phyloP scores from a whole-genome alignment of 1,139 yeast species.

The Candida labiduridarum region DNA sequence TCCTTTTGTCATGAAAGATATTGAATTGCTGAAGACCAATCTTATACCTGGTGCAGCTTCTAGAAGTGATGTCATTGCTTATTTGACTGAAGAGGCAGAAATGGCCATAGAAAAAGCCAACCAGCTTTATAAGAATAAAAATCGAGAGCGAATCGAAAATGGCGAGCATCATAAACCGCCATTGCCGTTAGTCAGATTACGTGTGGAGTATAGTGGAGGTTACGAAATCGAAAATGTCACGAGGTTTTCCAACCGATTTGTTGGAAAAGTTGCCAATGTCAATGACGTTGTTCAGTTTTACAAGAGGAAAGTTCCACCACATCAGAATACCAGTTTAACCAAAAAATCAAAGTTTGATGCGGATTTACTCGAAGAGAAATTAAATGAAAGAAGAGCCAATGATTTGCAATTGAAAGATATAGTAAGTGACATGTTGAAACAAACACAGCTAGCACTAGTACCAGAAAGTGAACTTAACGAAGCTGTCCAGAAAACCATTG shows the following conservation, averaged over 20 bases:
- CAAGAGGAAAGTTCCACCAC: constrained; percentile 38
- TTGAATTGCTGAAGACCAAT: constrained; percentile 55
- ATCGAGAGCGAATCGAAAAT: constrained; percentile 14
- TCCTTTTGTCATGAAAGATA: constrained; percentile 76
- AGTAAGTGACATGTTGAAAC: constrained; percentile 60
- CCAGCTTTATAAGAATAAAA: constrained; percentile 46
- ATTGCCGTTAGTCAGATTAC: constrained; percentile 75
- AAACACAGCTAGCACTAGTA: constrained; percentile 67
- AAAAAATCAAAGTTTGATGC: constrained; percentile 26
- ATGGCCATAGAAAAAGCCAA: constrained; percentile 63
- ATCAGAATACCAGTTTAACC: constrained; percentile 9
- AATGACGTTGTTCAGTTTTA: constrained; percentile 80
- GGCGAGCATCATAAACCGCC: constrained; percentile 42
- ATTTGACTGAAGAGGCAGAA: constrained; percentile 66
- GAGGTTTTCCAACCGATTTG: constrained; percentile 86
- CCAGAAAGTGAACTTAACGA: constrained; percentile 77
- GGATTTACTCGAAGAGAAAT: constrained; percentile 23
- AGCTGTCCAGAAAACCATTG: constrained; percentile 72
- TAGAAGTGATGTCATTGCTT: constrained; percentile 62
- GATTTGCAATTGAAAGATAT: constrained; percentile 21
- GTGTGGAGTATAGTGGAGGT: constrained; percentile 90
- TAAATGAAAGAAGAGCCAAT: constrained; percentile 20
- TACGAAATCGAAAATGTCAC: constrained; percentile 91
- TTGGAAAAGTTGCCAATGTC: constrained; percentile 87
- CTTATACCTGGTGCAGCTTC: constrained; percentile 67